Percentiles rank a stretch among this genome's conserved stretches.
Conservation (phyloP, 2,329 filamentous ascomycete species). For the Cladobotryum mycophilum region DNA sequence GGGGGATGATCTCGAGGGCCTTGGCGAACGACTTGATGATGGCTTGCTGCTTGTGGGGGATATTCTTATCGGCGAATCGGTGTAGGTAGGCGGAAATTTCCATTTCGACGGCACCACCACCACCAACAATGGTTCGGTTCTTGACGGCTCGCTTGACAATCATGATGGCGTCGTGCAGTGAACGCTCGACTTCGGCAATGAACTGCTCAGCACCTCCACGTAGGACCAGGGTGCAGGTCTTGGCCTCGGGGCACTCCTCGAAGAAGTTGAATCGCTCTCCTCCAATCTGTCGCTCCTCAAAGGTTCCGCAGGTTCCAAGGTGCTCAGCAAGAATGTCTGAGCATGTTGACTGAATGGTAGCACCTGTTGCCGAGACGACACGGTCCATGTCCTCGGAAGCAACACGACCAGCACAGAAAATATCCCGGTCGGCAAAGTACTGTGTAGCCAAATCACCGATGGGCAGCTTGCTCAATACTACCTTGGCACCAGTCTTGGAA, state of each 20-base stretch:
- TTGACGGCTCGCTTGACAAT: slow-evolving; percentile 97
- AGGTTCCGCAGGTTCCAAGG: slow-evolving; percentile 81
- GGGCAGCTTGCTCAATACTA: slow-evolving; percentile 92
- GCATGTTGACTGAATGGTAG: slow-evolving; percentile 89
- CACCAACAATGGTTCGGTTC: slow-evolving; percentile 90
- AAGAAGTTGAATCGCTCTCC: slow-evolving; percentile 99
- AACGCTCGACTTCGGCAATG: slow-evolving; percentile 96
- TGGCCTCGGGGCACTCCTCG: slow-evolving; percentile 87
- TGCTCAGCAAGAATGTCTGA: slow-evolving; percentile 87
- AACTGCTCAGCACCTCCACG: slow-evolving; percentile 97
- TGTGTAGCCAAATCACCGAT: slow-evolving; percentile 97
- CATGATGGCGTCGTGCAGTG: slow-evolving; percentile 98
- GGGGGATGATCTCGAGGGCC: slow-evolving; percentile 91
- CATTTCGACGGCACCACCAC: slow-evolving; percentile 94
- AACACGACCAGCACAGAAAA: slow-evolving; percentile 96
- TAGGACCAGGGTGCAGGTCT: slow-evolving; percentile 93
- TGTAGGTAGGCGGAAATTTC: slow-evolving; percentile 92
- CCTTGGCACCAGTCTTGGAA: slow-evolving; percentile 90
- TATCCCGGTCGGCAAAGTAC: slow-evolving; percentile 94
- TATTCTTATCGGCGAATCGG: slow-evolving; percentile 84
- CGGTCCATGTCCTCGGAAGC: slow-evolving; percentile 89
- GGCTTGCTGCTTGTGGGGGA: slow-evolving; percentile 90
- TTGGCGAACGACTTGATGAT: slow-evolving; percentile 98
- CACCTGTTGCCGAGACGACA: slow-evolving; percentile 89
- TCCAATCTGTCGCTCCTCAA: slow-evolving; percentile 96